phyloP scores from a whole-genome alignment of 352 stramenopile genomes.

The Phytophthora crassamura region DNA sequence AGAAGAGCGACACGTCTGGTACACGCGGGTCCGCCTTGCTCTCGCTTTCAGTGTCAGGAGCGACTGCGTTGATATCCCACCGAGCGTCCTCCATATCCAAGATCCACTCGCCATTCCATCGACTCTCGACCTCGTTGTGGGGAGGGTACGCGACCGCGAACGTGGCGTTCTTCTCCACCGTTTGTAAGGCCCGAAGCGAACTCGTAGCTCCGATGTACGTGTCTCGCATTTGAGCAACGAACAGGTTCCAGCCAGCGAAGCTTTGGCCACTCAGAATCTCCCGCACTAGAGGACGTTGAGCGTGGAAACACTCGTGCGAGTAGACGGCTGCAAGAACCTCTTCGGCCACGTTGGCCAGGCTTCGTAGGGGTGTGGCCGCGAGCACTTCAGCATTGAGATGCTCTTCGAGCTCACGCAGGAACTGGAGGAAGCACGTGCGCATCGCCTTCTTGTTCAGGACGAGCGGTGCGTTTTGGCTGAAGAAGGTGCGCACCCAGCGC shows the following conservation, averaged over 20 bases:
- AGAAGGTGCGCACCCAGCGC: slow-evolving; percentile 52
- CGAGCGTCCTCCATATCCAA: slow-evolving; percentile 53
- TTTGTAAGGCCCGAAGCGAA: neutral
- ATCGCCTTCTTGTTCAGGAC: slow-evolving; percentile 54
- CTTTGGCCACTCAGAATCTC: slow-evolving; percentile 57
- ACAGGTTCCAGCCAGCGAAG: slow-evolving; percentile 61
- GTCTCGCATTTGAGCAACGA: slow-evolving; percentile 76
- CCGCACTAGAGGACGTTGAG: slow-evolving; percentile 51
- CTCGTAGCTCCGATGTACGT: slow-evolving; percentile 46
- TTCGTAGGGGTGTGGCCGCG: slow-evolving; percentile 40
- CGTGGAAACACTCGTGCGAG: slow-evolving; percentile 52
- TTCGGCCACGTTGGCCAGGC: slow-evolving; percentile 56
- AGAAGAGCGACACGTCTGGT: slow-evolving; percentile 45
- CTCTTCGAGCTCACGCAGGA: slow-evolving; percentile 50
- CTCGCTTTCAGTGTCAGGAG: neutral
- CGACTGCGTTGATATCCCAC: slow-evolving; percentile 39
- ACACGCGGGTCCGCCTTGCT: slow-evolving; percentile 3
- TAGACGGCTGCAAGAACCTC: slow-evolving; percentile 75
- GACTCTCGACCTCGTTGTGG: slow-evolving; percentile 44
- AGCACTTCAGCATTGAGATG: slow-evolving; percentile 60
- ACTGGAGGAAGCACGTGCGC: slow-evolving; percentile 54
- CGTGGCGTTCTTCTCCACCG: neutral
- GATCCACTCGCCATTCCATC: slow-evolving; percentile 62
- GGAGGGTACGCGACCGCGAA: slow-evolving; percentile 16
- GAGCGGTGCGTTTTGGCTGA: slow-evolving; percentile 37